These are phyloP conservation scores for Xerocomellus intermedius DNA, from an alignment of 768 basidiomycete genomes.

Conservation along the genomic window DNA sequence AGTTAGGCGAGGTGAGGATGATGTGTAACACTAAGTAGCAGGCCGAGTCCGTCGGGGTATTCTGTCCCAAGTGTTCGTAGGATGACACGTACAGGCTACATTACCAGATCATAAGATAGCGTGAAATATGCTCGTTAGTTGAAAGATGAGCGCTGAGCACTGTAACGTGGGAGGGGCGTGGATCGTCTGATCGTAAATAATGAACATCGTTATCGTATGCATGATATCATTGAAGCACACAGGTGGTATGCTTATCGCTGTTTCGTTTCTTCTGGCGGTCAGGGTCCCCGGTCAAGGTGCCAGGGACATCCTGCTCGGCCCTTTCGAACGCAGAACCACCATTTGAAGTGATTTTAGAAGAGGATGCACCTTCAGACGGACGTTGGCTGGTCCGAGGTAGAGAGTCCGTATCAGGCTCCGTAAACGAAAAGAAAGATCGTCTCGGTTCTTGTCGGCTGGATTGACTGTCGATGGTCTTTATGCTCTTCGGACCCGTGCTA, in stretches of 20 bases:
- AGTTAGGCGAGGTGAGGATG: neutral
- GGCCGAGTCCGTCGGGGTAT: neutral
- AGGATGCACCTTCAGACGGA: constrained; percentile 20
- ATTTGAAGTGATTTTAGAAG: constrained; percentile 14
- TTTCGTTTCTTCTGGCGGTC: constrained; percentile 30
- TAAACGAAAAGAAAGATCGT: constrained; percentile 36
- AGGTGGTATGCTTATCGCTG: constrained; percentile 25
- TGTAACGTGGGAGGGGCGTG: neutral
- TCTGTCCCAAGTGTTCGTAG: constrained; percentile 13
- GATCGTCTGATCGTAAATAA: neutral
- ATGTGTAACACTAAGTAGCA: neutral
- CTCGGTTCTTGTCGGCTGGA: constrained; percentile 39
- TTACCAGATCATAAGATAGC: constrained; percentile 20
- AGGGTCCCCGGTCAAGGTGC: constrained; percentile 8
- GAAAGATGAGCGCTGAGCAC: constrained; percentile 1
- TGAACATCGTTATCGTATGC: neutral
- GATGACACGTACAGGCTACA: constrained; percentile 10
- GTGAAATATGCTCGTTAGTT: constrained; percentile 4
- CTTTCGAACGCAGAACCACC: constrained; percentile 6
- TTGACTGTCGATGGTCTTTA: constrained; percentile 51
- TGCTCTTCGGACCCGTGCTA: constrained; percentile 56
- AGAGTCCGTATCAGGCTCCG: constrained; percentile 28
- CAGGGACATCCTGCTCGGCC: constrained; percentile 9
- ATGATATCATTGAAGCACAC: constrained; percentile 25
- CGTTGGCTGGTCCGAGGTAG: constrained; percentile 14